Conservation (phyloP, 2,329 filamentous ascomycete genomes). For the Trichoderma sp. region DNA sequence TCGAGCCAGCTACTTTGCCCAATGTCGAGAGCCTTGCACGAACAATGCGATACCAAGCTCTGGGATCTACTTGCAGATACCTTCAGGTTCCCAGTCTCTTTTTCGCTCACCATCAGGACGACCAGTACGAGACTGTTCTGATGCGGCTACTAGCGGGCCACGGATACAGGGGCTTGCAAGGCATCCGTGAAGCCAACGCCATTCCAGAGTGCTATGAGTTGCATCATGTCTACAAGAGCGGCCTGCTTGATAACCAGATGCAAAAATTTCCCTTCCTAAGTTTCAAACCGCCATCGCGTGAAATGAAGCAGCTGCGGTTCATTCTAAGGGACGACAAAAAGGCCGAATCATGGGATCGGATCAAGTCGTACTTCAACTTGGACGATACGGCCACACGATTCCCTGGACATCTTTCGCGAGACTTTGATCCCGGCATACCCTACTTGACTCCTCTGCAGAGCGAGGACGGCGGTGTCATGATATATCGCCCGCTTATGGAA, state of each 20-base stretch:
- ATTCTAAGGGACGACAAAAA: slow-evolving; percentile 35
- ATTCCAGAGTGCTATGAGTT: slow-evolving; percentile 86
- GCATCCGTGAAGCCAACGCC: slow-evolving; percentile 63
- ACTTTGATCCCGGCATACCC: slow-evolving; percentile 32
- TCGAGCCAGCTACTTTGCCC: slow-evolving; percentile 44
- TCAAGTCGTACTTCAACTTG: slow-evolving; percentile 27
- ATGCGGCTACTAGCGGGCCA: slow-evolving; percentile 73
- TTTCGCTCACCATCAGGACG: slow-evolving; percentile 84
- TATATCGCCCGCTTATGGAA: slow-evolving; percentile 69
- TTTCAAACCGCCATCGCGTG: slow-evolving; percentile 37
- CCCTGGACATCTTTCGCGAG: slow-evolving; percentile 30
- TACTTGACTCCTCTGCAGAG: slow-evolving; percentile 42
- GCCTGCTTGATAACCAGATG: slow-evolving; percentile 52
- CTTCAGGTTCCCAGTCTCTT: slow-evolving; percentile 62
- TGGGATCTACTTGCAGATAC: slow-evolving; percentile 63
- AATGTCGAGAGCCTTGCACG: slow-evolving; percentile 81
- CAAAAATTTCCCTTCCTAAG: slow-evolving; percentile 41
- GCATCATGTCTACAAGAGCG: slow-evolving; percentile 70
- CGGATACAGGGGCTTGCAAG: slow-evolving; percentile 68
- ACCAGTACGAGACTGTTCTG: slow-evolving; percentile 87
- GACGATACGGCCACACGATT: slow-evolving; percentile 34
- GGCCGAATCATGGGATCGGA: slow-evolving; percentile 29
- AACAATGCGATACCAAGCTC: slow-evolving; percentile 67
- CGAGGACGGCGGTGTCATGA: slow-evolving; percentile 66
- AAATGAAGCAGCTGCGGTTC: slow-evolving; percentile 36